phyloP scores from a whole-genome alignment of 2,329 filamentous ascomycete species.

The Ascochyta clinopodiicola region DNA sequence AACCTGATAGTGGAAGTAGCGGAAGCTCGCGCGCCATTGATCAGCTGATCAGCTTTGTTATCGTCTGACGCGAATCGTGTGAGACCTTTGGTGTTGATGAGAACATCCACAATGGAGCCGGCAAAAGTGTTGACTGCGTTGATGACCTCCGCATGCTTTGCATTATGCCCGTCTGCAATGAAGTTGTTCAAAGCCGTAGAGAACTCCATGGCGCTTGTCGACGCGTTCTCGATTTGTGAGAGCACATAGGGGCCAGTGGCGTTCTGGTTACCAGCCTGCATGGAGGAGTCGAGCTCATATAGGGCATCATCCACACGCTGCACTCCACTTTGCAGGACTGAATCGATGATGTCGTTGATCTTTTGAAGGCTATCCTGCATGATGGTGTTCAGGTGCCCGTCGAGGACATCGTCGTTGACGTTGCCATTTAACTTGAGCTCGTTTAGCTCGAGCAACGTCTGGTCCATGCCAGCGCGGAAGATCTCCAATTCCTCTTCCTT shows the following conservation, averaged over 20 bases:
- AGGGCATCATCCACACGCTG: slow-evolving; percentile 94
- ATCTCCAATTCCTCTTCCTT: slow-evolving; percentile 98
- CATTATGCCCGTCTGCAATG: slow-evolving; percentile 93
- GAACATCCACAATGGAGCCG: slow-evolving; percentile 88
- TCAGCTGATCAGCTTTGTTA: slow-evolving; percentile 87
- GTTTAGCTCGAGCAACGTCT: slow-evolving; percentile 90
- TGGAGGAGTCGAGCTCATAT: slow-evolving; percentile 95
- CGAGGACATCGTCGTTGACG: slow-evolving; percentile 79
- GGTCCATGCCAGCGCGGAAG: slow-evolving; percentile 97
- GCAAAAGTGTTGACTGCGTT: slow-evolving; percentile 90
- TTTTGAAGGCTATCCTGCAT: slow-evolving; percentile 86
- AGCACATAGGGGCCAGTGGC: slow-evolving; percentile 93
- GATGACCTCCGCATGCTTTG: slow-evolving; percentile 88
- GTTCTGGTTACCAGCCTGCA: slow-evolving; percentile 99
- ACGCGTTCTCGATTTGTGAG: slow-evolving; percentile 96
- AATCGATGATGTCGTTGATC: slow-evolving; percentile 97
- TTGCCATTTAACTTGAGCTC: slow-evolving; percentile 71
- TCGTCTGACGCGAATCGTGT: slow-evolving; percentile 93
- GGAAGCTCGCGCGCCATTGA: slow-evolving; percentile 81
- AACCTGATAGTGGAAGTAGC: slow-evolving; percentile 90
- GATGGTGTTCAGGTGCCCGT: slow-evolving; percentile 89
- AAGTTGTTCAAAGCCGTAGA: slow-evolving; percentile 98
- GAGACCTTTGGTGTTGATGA: slow-evolving; percentile 95
- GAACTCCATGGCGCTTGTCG: slow-evolving; percentile 93
- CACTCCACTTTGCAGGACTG: slow-evolving; percentile 90